A percentile compares a stretch with the other conserved stretches of the same genome.
These are phyloP conservation scores for Mycena latifolia DNA, from an alignment of 768 basidiomycete genomes.

Conservation along the genomic window DNA sequence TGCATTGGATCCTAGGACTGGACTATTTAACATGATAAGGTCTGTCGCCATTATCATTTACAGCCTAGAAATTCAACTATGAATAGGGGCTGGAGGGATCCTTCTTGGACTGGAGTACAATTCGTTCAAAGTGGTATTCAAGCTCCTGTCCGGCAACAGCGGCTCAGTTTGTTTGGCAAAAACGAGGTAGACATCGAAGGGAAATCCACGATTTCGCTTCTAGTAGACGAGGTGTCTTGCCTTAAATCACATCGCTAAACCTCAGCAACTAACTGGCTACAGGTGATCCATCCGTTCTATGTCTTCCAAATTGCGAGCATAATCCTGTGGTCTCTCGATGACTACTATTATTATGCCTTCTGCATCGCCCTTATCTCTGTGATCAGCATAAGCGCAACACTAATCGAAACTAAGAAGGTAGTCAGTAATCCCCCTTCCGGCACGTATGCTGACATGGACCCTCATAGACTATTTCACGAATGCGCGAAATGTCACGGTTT, in stretches of 20 bases:
- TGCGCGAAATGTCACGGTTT: conserved; percentile 97
- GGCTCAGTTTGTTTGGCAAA: conserved; percentile 80
- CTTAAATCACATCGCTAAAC: neutral
- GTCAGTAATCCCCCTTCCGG: conserved; percentile 5
- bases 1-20: conserved; percentile 85
- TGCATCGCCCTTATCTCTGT: conserved; percentile 94
- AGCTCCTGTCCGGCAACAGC: conserved; percentile 67
- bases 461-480: conserved; percentile 85
- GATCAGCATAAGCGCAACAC: conserved; percentile 85
- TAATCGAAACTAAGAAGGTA: conserved; percentile 94
- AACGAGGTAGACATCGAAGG: conserved; percentile 94
- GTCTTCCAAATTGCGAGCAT: conserved; percentile 98
- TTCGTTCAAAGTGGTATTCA: conserved; percentile 77
- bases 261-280: conserved; percentile 11
- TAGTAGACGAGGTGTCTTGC: conserved; percentile 86
- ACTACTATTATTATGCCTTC: conserved; percentile 98
- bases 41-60: conserved; percentile 47
- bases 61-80: conserved; percentile 20
- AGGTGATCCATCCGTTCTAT: conserved; percentile 98
- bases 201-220: conserved; percentile 80
- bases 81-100: conserved; percentile 91
- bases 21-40: conserved; percentile 87
- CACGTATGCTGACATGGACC: conserved; percentile 24
- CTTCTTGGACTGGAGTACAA: conserved; percentile 71
- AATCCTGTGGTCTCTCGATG: conserved; percentile 92